A percentile compares a stretch with the other conserved stretches of the same genome.
Conservation (phyloP, 495 filamentous ascomycete genomes). For the Xylaria bambusicola region DNA sequence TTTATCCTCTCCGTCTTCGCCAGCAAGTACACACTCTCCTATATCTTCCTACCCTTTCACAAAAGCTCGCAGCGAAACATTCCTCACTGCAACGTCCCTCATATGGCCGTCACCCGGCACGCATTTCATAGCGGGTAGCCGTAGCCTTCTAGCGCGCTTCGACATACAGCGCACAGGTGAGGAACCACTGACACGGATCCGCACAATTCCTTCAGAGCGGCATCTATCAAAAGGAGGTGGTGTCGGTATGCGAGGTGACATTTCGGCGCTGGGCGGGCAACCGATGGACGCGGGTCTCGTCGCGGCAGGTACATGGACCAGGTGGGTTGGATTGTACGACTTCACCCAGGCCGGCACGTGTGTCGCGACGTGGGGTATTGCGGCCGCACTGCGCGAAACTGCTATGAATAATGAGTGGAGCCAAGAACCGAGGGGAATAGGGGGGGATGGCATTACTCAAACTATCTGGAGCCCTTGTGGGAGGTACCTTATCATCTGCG, state of each 20-base stretch:
- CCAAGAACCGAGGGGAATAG: conserved; percentile 32
- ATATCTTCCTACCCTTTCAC: conserved; percentile 69
- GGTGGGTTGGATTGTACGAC: conserved; percentile 77
- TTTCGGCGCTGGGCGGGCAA: conserved; percentile 62
- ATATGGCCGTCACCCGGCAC: conserved; percentile 63
- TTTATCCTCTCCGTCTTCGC: conserved; percentile 28
- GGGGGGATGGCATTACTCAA: conserved; percentile 73
- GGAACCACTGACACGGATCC: conserved; percentile 59
- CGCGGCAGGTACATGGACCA: conserved; percentile 80
- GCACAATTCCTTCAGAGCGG: conserved; percentile 74
- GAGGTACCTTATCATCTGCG: conserved; percentile 84
- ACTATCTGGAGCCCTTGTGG: conserved; percentile 81
- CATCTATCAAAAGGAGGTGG: conserved; percentile 69
- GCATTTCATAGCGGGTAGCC: conserved; percentile 71
- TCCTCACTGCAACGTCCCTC: conserved; percentile 74
- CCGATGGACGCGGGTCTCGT: conserved; percentile 52
- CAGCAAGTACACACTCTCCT: conserved; percentile 44
- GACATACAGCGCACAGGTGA: conserved; percentile 69
- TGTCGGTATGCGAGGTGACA: conserved; percentile 79
- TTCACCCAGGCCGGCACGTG: conserved; percentile 63
- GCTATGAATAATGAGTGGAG: conserved; percentile 16
- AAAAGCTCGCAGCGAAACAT: conserved; percentile 73
- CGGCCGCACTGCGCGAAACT: conserved; percentile 31
- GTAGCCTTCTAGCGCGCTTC: conserved; percentile 74
- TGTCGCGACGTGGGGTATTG: conserved; percentile 65